Base-by-base conservation (phyloP, 768 basidiomycete genomes). In the Psilocybe tampanensis region DNA sequence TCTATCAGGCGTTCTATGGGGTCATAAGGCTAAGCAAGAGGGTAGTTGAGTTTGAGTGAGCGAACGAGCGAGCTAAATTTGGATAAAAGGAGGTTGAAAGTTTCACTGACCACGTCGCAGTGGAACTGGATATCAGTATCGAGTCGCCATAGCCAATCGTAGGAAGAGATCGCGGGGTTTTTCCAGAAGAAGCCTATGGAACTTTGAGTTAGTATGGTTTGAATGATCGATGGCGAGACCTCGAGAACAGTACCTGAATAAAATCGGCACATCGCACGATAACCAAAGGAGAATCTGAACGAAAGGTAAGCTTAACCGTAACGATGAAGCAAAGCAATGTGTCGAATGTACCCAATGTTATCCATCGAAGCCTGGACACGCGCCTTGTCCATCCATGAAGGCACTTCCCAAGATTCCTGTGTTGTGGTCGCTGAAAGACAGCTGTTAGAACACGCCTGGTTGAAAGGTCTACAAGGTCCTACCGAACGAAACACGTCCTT, bases 61-160 rank as follows among this genome's bases (percentile, higher is more conserved):
- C 45, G 8, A 26, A 17, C 5, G 13, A 33, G 18, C 13, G 8
- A 23, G 17, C 19, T 24, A 2, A 15, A 6, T 21, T 26, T 42
- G 9, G 51, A 13, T 29, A 42, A 29, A 24, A 13, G 22, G 23
- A 21, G 12, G 44, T 7, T n/a, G 4, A 29, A 29, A 5, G 5
- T 9, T 29, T 17, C 2, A 61, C 68, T 52, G 44, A 70, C 70
- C 18, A 71, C 55, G 44, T 71, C 70, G 47, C 70, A 71, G 55
- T 71, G 68, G 48, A 71, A 71, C 43, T 67, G 64, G 33, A 71
- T 69, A 53, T 71, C 70, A 17, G 70, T 66, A 52, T 71, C 70
- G 2, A 71, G 59, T 11, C 70, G 55, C 67, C 67, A 71, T 23
- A 71, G 24, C 70, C 70, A 71, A 3, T 71, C 70, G 34, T 69